These are phyloP conservation scores for Lanmaoa pseudosensibilis DNA, from an alignment of 768 basidiomycete genomes.

Conservation along the genomic window DNA sequence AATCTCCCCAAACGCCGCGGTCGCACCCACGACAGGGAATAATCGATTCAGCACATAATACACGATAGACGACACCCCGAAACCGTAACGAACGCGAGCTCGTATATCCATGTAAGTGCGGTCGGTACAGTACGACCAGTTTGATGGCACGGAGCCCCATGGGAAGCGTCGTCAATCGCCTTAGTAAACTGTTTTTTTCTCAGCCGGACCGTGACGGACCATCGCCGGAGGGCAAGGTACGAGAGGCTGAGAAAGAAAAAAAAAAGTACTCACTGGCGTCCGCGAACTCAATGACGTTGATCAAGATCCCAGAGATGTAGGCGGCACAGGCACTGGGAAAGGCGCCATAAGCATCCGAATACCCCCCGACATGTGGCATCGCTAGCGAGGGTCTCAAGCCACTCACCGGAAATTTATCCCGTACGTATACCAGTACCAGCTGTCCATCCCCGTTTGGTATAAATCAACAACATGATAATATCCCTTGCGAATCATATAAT, in stretches of 20 bases:
- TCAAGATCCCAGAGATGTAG: conserved; percentile 72
- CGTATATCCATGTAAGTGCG: conserved; percentile 70
- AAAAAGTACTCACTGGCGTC: conserved; percentile 55
- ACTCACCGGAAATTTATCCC: conserved; percentile 69
- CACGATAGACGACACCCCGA: conserved; percentile 62
- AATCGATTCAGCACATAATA: conserved; percentile 60
- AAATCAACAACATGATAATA: conserved; percentile 72
- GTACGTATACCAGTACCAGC: conserved; percentile 75
- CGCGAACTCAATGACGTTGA: conserved; percentile 82
- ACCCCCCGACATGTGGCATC: not conserved
- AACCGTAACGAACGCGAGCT: conserved; percentile 83
- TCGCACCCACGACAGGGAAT: conserved; percentile 58
- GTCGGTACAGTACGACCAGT: conserved; percentile 62
- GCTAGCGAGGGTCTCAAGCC: not conserved
- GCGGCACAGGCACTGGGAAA: conserved; percentile 56
- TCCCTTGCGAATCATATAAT: conserved; percentile 70
- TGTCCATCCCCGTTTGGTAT: conserved; percentile 54
- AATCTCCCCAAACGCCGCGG: conserved; percentile 51
- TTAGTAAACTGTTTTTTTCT: not conserved
- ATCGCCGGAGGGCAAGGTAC: not conserved
- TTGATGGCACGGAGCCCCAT: conserved; percentile 17
- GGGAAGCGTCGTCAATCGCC: not conserved
- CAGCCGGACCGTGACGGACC: not conserved
- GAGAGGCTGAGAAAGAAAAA: not conserved
- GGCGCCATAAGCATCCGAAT: not conserved